These are phyloP conservation scores for Crithidia bombi DNA, from an alignment of 208 protist species.

Conservation along the genomic window DNA sequence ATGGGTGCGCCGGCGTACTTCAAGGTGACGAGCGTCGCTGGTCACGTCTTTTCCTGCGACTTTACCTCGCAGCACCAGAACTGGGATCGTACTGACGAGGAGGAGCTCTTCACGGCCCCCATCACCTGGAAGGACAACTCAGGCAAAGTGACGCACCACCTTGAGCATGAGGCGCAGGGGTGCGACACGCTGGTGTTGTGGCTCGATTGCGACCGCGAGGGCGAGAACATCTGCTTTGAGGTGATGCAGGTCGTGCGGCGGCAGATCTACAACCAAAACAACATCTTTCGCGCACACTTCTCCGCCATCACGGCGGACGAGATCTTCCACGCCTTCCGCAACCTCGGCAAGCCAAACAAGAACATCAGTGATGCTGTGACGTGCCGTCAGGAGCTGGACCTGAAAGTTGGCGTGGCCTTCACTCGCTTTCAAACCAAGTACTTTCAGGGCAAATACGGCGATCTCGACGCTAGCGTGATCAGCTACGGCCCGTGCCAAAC, in stretches of 20 bases:
- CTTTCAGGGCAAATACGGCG: slow-evolving; percentile 90
- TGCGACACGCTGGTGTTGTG: slow-evolving; percentile 93
- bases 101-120: slow-evolving; percentile 84
- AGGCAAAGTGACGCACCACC: slow-evolving; percentile 86
- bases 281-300: slow-evolving; percentile 93
- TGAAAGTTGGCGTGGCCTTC: slow-evolving; percentile 96
- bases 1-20: slow-evolving; percentile 66
- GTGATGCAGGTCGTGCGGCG: slow-evolving; percentile 88
- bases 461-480: slow-evolving; percentile 88
- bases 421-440: slow-evolving; percentile 94
- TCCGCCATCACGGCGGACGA: slow-evolving; percentile 90
- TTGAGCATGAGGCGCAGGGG: slow-evolving; percentile 77
- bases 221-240: slow-evolving; percentile 98
- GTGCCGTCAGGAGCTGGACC: slow-evolving; percentile 95
- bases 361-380: slow-evolving; percentile 93
- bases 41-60: slow-evolving; percentile 92
- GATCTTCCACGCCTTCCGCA: slow-evolving; percentile 81
- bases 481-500: slow-evolving; percentile 98
- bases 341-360: slow-evolving; percentile 90
- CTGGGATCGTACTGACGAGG: slow-evolving; percentile 88
- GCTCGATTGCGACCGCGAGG: slow-evolving; percentile 97
- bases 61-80: slow-evolving; percentile 90
- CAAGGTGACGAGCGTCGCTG: slow-evolving; percentile 90
- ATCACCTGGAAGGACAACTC: slow-evolving; percentile 86
- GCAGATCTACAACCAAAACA: slow-evolving; percentile 56